Conservation (phyloP, 75 land plant genomes). For the Azolla pinnata region DNA sequence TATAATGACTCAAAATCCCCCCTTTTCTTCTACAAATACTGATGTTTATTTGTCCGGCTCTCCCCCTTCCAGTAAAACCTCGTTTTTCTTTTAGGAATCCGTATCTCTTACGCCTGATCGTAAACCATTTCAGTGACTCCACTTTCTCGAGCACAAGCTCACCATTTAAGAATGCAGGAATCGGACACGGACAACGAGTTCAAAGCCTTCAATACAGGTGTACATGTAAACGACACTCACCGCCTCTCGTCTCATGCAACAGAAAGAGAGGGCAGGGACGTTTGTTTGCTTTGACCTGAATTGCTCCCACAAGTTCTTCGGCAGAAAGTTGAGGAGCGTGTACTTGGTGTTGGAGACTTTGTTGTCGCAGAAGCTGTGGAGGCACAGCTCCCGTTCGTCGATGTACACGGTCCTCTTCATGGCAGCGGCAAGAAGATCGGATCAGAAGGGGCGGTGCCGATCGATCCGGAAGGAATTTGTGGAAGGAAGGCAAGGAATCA, state of each 20-base stretch:
- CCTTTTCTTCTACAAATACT: too few species aligned
- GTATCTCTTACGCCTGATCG: too few species aligned
- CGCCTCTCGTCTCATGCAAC: not conserved
- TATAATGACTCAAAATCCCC: too few species aligned
- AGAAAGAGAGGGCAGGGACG: constrained; percentile 3
- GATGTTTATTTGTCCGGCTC: too few species aligned
- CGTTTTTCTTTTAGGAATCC: too few species aligned
- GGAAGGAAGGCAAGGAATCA: too few species aligned
- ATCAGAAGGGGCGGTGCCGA: too few species aligned
- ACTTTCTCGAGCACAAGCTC: not conserved
- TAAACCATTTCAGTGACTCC: not conserved
- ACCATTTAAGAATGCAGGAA: not conserved
- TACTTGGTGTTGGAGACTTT: constrained; percentile 86
- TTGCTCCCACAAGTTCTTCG: constrained; percentile 96
- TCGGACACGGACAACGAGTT: not conserved
- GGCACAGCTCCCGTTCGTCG: constrained; percentile 46
- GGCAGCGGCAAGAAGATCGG: not conserved
- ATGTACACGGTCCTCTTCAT: constrained; percentile 92
- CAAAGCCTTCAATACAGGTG: not conserved
- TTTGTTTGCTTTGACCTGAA: constrained; percentile 75
- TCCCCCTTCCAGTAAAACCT: too few species aligned
- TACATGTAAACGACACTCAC: not conserved
- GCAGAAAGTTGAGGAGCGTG: constrained; percentile 73
- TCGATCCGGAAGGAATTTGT: too few species aligned
- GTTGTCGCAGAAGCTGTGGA: constrained; percentile 62